Evolutionary conservation across 257 asterid species (phyloP).

Genomic region (Asclepias syriaca): DNA sequence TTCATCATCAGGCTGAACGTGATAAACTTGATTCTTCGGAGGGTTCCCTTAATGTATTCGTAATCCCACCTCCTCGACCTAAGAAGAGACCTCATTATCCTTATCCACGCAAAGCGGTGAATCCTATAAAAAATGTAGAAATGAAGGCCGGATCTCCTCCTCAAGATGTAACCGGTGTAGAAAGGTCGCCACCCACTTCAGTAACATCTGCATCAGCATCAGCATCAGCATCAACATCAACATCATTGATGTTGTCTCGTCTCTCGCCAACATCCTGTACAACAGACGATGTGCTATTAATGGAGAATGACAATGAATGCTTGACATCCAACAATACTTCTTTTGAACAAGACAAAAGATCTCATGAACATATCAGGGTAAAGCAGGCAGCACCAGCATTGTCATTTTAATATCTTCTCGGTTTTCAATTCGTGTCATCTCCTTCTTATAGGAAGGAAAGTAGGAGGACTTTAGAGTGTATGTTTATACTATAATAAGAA

Average conservation of each 20-base stretch:
- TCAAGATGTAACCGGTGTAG: conserved; percentile 21
- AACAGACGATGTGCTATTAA: conserved; percentile 33
- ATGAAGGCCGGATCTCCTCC: conserved; percentile 21
- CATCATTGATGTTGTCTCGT: conserved; percentile 31
- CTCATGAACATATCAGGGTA: conserved; percentile 36
- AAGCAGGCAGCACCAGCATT: not conserved
- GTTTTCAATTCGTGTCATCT: not conserved
- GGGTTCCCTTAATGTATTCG: conserved; percentile 43
- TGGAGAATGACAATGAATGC: conserved; percentile 37
- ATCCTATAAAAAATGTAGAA: conserved; percentile 18
- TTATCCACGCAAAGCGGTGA: conserved; percentile 67
- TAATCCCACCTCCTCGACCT: conserved; percentile 94
- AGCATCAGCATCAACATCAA: conserved; percentile 18
- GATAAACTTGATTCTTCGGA: conserved; percentile 48
- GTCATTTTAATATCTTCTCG: not conserved
- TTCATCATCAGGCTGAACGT: conserved; percentile 35
- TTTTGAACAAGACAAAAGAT: conserved; percentile 24
- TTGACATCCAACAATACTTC: conserved; percentile 30
- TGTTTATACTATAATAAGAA: not conserved
- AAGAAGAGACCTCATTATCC: conserved; percentile 84
- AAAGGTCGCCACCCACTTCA: too few relatives aligned
- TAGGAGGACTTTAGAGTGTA: not conserved
- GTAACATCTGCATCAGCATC: conserved; percentile 28
- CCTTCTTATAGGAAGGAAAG: not conserved
- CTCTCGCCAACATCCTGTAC: conserved; percentile 46